Conservation (phyloP, 2,329 filamentous ascomycete species). For the Xenoacremonium recifei region DNA sequence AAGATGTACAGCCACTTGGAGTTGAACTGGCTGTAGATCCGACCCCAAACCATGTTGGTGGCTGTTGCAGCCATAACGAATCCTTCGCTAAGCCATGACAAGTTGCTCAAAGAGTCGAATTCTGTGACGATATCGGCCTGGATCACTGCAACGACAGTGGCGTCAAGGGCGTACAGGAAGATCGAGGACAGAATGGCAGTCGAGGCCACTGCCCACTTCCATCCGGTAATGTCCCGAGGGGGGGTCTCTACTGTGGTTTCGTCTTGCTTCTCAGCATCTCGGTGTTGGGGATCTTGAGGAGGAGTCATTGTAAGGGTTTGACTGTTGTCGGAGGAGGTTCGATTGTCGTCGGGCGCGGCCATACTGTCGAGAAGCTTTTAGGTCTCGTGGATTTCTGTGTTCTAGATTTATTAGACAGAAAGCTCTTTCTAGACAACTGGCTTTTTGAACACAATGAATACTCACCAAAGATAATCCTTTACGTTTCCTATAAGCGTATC, state of each 20-base stretch:
- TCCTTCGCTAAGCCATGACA: background rate
- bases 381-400: background rate
- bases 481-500: background rate
- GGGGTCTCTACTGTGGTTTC: background rate
- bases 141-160: background rate
- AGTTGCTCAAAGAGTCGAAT: background rate
- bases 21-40: background rate
- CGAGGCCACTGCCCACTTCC: background rate
- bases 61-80: background rate
- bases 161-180: background rate
- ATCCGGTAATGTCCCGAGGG: background rate
- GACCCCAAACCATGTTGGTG: conserved; percentile 9
- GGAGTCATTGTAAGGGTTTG: background rate
- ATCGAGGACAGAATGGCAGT: background rate
- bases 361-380: background rate
- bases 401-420: background rate
- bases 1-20: background rate
- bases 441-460: background rate
- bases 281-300: background rate
- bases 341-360: background rate
- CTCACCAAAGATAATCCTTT: background rate
- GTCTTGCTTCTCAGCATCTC: background rate
- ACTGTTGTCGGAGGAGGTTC: background rate
- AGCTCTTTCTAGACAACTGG: background rate
- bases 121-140: background rate